Base-by-base conservation (phyloP, 768 basidiomycete genomes). In the Serendipita sp. region DNA sequence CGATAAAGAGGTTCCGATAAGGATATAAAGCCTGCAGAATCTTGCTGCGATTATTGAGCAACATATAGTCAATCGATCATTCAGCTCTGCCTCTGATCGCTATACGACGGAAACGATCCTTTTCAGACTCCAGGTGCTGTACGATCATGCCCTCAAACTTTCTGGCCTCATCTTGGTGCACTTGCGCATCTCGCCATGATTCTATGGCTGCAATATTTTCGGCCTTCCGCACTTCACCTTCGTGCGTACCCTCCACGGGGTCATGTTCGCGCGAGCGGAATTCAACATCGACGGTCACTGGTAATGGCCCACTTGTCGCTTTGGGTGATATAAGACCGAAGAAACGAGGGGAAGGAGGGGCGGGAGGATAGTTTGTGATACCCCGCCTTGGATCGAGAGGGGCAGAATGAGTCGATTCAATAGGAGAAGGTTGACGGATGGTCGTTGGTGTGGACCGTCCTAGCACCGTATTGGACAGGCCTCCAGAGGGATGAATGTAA, bases 81-180 rank as follows among this genome's bases (percentile, higher is more conserved):
- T 64, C 64, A 24, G 44, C 13, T 2, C 30, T 44, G 51, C 54
- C 53, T 56, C 63, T 63, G 18, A 63, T 74, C 63, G 90, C 85
- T 71, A 92, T 90, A 74, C 83, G 79, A 76, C 81, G 86, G 69
- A 92, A 78, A 38, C 82, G 84, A 70, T 89, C 86, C 75, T 83
- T 84, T 75, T 92, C 90, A 63, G 84, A 80, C 74, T 88, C 86
- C 77, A 92, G 86, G 72, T 92, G 90, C 72, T 86, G 84, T 64
- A 84, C 75, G 63, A 92, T 75, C 83, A 92, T 80, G 67, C 88
- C 89, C 71, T 92, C 88, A 68, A 92, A 75, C 74, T 78, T 81
- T 74, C 75, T 78, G 66, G 83, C 83, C 73, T 67, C 70, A 63
- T 86, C 84, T 68, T 67, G 66, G 10, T 38, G 32, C 10, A n/a